phyloP scores from a whole-genome alignment of 257 asterid genomes.

The Primulina huaijiensis region DNA sequence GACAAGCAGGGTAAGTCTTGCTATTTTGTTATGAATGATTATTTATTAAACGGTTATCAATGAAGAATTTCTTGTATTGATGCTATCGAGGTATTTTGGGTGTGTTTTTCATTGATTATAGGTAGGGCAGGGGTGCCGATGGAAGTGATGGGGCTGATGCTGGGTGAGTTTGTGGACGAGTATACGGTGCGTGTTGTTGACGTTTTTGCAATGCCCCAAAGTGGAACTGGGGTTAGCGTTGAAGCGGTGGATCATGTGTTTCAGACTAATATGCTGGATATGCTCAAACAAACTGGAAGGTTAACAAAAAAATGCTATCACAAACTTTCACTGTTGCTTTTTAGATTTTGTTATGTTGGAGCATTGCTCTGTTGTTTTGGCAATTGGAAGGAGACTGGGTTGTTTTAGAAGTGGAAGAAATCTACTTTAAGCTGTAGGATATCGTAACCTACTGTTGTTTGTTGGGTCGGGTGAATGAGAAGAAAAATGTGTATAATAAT shows the following conservation, averaged over 20 bases:
- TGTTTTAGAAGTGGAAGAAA: not conserved
- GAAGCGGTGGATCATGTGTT: slow-evolving; percentile 98
- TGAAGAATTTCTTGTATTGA: not conserved
- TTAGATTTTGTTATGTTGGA: not conserved
- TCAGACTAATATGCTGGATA: slow-evolving; percentile 97
- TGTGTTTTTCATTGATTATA: slow-evolving; percentile 26
- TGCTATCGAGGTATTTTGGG: slow-evolving; percentile 12
- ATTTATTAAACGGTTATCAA: not conserved
- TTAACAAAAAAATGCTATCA: slow-evolving; percentile 10
- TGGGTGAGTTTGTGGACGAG: slow-evolving; percentile 95
- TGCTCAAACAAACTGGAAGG: slow-evolving; percentile 99
- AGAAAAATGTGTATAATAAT: not conserved
- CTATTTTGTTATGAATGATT: not conserved
- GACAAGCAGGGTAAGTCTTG: not conserved
- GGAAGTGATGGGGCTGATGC: slow-evolving; percentile 99
- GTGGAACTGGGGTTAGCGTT: slow-evolving; percentile 98
- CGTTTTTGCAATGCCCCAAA: slow-evolving; percentile 98
- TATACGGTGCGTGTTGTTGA: slow-evolving; percentile 95
- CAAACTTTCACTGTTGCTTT: not conserved
- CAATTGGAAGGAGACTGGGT: not conserved
- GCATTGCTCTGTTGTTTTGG: not conserved
- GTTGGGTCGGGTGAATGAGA: not conserved
- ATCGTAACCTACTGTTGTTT: not conserved
- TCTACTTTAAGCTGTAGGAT: not conserved
- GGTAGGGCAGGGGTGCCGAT: slow-evolving; percentile 98